These are phyloP conservation scores for Astrothelium macrocarpum DNA, from an alignment of 495 filamentous ascomycete genomes.

Conservation along the genomic window DNA sequence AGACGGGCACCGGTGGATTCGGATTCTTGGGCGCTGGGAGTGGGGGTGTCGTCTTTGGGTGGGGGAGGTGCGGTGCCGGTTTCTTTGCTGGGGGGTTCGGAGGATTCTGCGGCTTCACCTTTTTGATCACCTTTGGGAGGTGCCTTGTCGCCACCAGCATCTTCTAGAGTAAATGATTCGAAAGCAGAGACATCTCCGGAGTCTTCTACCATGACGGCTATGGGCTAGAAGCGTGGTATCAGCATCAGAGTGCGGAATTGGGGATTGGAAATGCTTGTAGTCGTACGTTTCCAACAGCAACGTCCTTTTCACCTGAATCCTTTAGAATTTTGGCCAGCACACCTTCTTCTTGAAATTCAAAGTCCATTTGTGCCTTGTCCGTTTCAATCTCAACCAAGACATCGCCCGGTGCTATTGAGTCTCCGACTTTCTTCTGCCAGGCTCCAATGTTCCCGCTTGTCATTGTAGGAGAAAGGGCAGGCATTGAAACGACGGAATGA, in stretches of 20 bases:
- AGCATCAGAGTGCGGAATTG: neutral
- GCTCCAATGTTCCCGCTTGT: slow-evolving; percentile 88
- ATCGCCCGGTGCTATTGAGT: slow-evolving; percentile 79
- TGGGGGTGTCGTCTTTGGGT: slow-evolving; percentile 35
- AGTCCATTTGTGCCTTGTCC: slow-evolving; percentile 99
- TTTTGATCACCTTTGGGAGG: slow-evolving; percentile 49
- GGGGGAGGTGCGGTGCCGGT: slow-evolving; percentile 50
- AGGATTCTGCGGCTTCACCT: slow-evolving; percentile 48
- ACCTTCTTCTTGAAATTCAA: slow-evolving; percentile 98
- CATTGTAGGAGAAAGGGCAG: slow-evolving; percentile 97
- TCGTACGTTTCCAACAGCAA: slow-evolving; percentile 87
- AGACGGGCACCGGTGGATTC: slow-evolving; percentile 65
- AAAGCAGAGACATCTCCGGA: slow-evolving; percentile 78
- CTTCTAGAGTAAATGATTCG: slow-evolving; percentile 74
- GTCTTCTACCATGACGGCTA: slow-evolving; percentile 90
- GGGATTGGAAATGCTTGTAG: neutral
- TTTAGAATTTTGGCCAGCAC: slow-evolving; percentile 90
- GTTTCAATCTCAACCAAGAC: slow-evolving; percentile 99
- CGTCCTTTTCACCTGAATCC: slow-evolving; percentile 87
- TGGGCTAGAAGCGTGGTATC: slow-evolving; percentile 54
- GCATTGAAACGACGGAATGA: slow-evolving; percentile 95
- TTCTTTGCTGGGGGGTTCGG: slow-evolving; percentile 44
- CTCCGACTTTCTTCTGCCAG: slow-evolving; percentile 96
- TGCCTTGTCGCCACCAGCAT: slow-evolving; percentile 78
- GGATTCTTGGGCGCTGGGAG: slow-evolving; percentile 55